These are phyloP conservation scores for Verbascum thapsus DNA, from an alignment of 257 asterid genomes.

Conservation along the genomic window DNA sequence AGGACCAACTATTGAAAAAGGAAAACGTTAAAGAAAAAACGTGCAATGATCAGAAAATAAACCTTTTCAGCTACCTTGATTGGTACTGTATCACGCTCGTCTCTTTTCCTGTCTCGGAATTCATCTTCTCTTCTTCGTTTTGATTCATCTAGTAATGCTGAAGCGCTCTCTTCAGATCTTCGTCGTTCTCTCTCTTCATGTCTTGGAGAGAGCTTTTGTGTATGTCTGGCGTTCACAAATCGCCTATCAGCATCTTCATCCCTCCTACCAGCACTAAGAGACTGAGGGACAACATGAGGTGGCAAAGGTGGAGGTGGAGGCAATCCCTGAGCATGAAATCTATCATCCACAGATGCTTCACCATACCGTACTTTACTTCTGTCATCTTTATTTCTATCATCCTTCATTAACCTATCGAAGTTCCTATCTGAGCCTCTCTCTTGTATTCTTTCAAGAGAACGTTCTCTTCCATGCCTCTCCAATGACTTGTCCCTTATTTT, in stretches of 20 bases:
- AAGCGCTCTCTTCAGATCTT: slow-evolving; percentile 84
- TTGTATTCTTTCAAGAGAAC: slow-evolving; percentile 80
- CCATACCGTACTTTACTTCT: slow-evolving; percentile 63
- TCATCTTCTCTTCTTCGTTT: slow-evolving; percentile 97
- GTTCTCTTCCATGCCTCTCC: slow-evolving; percentile 89
- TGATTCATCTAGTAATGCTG: slow-evolving; percentile 70
- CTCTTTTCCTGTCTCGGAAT: slow-evolving; percentile 88
- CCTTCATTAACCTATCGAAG: slow-evolving; percentile 74
- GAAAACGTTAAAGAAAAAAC: not conserved
- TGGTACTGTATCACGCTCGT: slow-evolving; percentile 67
- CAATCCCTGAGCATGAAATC: slow-evolving; percentile 74
- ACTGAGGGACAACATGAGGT: slow-evolving; percentile 85
- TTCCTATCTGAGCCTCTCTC: slow-evolving; percentile 78
- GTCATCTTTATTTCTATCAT: slow-evolving; percentile 80
- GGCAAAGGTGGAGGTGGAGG: slow-evolving; percentile 99
- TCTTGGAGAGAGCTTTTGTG: slow-evolving; percentile 90
- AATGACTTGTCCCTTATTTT: slow-evolving; percentile 80
- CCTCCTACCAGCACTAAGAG: slow-evolving; percentile 69
- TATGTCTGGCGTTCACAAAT: slow-evolving; percentile 72
- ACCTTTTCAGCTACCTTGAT: slow-evolving; percentile 58
- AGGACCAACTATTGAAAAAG: not conserved
- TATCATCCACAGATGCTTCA: slow-evolving; percentile 71
- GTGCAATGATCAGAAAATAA: slow-evolving; percentile 9
- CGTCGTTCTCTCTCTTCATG: slow-evolving; percentile 92
- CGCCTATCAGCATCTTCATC: slow-evolving; percentile 94